These are phyloP conservation scores for Triglochin maritima DNA, from an alignment of 106 monocot genomes.

Conservation along the genomic window DNA sequence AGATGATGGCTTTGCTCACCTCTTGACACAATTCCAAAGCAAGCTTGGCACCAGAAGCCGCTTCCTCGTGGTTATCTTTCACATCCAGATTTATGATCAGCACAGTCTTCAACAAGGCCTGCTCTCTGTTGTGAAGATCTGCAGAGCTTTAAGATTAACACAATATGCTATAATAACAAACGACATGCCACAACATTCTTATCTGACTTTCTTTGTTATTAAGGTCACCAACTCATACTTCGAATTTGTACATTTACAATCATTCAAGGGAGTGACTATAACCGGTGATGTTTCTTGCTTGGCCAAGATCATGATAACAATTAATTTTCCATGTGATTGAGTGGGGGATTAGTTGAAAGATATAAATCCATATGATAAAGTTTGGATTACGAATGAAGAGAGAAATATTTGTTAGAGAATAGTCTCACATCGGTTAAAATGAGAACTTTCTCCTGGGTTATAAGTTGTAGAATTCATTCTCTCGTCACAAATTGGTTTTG, in stretches of 20 bases:
- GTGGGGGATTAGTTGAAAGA: neutral
- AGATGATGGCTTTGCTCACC: slow-evolving; percentile 14
- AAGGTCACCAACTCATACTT: neutral
- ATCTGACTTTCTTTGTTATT: neutral
- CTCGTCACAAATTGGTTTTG: no score
- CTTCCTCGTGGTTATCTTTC: slow-evolving; percentile 99
- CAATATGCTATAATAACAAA: neutral
- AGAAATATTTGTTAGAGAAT: neutral
- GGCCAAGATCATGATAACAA: no score
- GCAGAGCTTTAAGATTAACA: slow-evolving; percentile 15
- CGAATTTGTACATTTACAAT: neutral
- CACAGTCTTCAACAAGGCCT: slow-evolving; percentile 44
- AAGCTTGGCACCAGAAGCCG: slow-evolving; percentile 78
- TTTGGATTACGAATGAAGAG: no score
- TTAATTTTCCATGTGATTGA: neutral
- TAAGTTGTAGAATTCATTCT: neutral
- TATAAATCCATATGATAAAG: no score
- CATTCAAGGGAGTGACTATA: neutral
- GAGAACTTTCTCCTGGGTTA: neutral
- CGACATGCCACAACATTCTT: neutral
- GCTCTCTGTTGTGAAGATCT: slow-evolving; percentile 83
- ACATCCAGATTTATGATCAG: slow-evolving; percentile 94
- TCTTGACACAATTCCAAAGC: slow-evolving; percentile 70
- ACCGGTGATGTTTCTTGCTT: neutral
- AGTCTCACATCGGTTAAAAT: neutral